phyloP scores from a whole-genome alignment of 495 filamentous ascomycete genomes.

The Hyaloscypha hepaticicola region DNA sequence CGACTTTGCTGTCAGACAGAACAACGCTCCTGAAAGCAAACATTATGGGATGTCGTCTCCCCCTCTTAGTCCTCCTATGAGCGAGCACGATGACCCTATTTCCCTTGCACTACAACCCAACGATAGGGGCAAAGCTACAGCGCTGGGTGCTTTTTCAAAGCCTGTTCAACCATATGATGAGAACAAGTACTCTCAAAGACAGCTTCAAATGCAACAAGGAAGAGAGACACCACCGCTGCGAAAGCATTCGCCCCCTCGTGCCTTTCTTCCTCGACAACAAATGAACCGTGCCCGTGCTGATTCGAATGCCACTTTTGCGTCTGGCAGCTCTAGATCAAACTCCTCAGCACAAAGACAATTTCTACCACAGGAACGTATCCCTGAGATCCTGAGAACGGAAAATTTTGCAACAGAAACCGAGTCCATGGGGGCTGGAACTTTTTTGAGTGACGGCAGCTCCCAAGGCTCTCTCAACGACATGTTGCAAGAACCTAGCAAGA shows the following conservation, averaged over 20 bases:
- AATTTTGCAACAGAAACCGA: conserved; percentile 39
- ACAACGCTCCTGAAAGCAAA: conserved; percentile 16
- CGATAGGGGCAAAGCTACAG: conserved; percentile 83
- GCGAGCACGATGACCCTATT: conserved; percentile 61
- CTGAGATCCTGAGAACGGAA: conserved; percentile 18
- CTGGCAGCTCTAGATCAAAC: conserved; percentile 26
- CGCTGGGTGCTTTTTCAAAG: conserved; percentile 80
- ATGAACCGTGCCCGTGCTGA: conserved; percentile 25
- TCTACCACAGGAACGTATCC: conserved; percentile 19
- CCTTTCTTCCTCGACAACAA: conserved; percentile 21
- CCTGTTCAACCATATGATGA: conserved; percentile 76
- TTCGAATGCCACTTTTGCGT: conserved; percentile 27
- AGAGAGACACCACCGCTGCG: conserved; percentile 45
- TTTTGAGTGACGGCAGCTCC: conserved; percentile 28
- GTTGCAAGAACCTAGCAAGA: conserved; percentile 18
- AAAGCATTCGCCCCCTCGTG: conserved; percentile 29
- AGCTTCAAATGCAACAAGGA: conserved; percentile 74
- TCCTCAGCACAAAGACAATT: conserved; percentile 28
- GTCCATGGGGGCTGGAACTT: conserved; percentile 36
- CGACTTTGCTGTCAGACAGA: conserved; percentile 23
- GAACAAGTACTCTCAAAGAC: conserved; percentile 77
- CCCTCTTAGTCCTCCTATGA: conserved; percentile 71
- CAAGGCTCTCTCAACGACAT: conserved; percentile 34
- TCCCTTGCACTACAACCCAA: conserved; percentile 67
- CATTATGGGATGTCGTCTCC: conserved; percentile 49